phyloP scores from a whole-genome alignment of 768 basidiomycete genomes.

The Neoboletus brunneissimus region DNA sequence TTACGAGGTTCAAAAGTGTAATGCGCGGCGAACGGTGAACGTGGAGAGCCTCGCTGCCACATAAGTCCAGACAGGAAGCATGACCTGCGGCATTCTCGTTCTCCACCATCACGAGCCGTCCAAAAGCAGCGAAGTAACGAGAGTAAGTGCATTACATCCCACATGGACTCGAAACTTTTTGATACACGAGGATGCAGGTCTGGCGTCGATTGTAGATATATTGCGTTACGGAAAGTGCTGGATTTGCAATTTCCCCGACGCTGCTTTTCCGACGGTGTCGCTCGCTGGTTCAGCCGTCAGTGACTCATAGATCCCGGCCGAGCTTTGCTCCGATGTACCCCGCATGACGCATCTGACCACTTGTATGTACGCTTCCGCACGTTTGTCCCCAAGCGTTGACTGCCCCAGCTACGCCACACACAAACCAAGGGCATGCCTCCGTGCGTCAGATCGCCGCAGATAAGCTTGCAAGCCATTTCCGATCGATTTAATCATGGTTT shows the following conservation, averaged over 20 bases:
- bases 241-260: constrained; percentile 35
- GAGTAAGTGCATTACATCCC: background rate
- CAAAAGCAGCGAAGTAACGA: background rate
- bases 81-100: background rate
- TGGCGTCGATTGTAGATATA: background rate
- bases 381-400: background rate
- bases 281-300: constrained; percentile 14
- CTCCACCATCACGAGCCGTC: background rate
- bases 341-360: background rate
- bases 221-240: constrained; percentile 35
- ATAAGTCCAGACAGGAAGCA: background rate
- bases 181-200: background rate
- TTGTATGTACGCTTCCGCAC: background rate
- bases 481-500: too few species aligned
- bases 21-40: constrained; percentile 4
- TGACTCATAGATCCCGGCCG: constrained; percentile 17
- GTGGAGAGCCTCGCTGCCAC: constrained; percentile 28
- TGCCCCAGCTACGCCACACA: background rate
- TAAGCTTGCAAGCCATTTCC: background rate
- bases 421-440: background rate
- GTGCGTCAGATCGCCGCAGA: background rate
- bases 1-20: background rate
- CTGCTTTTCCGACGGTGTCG: constrained; percentile 38
- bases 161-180: constrained; percentile 3
- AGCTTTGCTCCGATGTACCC: constrained; percentile 11